Base-by-base conservation (phyloP, 2,329 filamentous ascomycete species). In the Intubia oerlemansii region DNA sequence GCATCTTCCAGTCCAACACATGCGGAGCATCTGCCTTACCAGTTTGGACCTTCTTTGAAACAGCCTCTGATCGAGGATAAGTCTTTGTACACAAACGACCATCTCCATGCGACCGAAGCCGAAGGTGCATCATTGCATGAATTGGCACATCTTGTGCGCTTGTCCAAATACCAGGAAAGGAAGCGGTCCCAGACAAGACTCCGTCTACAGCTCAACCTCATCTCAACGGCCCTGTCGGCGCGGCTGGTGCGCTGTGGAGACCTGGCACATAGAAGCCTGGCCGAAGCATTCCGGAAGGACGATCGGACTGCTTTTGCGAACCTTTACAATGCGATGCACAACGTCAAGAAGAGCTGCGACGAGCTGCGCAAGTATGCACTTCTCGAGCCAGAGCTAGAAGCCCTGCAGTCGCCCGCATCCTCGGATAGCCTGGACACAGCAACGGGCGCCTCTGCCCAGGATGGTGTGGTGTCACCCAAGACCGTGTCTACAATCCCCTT, bases 81-180 rank as follows among this genome's bases (percentile, higher is more conserved):
- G 24, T 74, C 72, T 24, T 56, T 69, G 32, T 78, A 77, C 47
- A 59, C 62, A 25, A 74, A 75, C 44, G 51, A 63, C 10, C 59
- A 63, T 38, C 47, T 73, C 10, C 12, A 22, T 31, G 57, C 62
- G 27, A 58, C 62, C 21, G 66, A 74, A 35, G 59, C 58, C 29
- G 66, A 74, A 25, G 64, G 66, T 33, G 79, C 74, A 25, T 75
- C 71, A 10, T 56, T 85, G 35, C 69, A 78, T n/a, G n/a, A n/a
- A n/a, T n/a, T n/a, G n/a, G n/a, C n/a, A n/a, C n/a, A n/a, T n/a
- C n/a, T n/a, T n/a, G n/a, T n/a, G n/a, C n/a, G n/a, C n/a, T n/a
- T n/a, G n/a, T n/a, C 76, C 45, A 76, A 72, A 42, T 81, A 82
- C 47, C 78, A 85, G 51, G 73, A 80, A 57, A 74, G 75, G 57